A percentile compares a stretch with the other conserved stretches of the same genome.
Conservation (phyloP, 371 early-diverging fungal species). For the Apophysomyces sp. region DNA sequence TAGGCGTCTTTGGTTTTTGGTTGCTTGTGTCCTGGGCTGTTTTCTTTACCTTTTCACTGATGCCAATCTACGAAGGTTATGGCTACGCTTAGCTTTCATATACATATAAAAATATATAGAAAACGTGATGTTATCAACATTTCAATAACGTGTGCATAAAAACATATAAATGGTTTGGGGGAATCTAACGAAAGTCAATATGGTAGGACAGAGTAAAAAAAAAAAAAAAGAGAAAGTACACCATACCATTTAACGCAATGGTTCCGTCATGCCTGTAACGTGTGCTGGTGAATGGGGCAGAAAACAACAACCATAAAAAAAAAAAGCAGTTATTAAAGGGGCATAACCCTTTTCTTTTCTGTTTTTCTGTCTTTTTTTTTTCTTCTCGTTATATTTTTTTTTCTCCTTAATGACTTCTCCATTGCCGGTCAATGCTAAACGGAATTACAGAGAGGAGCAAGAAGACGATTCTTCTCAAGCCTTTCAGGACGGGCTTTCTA, state of each 20-base stretch:
- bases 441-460: constrained; percentile 1
- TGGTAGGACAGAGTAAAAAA: not conserved
- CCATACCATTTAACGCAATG: constrained; percentile 1
- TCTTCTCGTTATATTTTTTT: not conserved
- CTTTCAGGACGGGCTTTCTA: constrained; percentile 14
- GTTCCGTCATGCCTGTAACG: not conserved
- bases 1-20: constrained; percentile 33
- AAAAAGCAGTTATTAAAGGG: not conserved
- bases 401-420: constrained; percentile 21
- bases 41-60: constrained; percentile 45
- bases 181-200: constrained; percentile 6
- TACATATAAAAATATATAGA: not conserved
- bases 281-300: not conserved
- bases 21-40: constrained; percentile 35
- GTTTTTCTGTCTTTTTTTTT: constrained; percentile 7
- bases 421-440: constrained; percentile 30
- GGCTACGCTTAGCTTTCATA: not conserved
- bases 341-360: not conserved
- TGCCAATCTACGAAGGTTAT: constrained; percentile 41
- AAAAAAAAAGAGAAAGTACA: too few relatives aligned
- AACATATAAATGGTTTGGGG: constrained; percentile 4
- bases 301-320: not conserved
- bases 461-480: constrained; percentile 1
- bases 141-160: not conserved
- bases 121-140: not conserved